Evolutionary conservation across 129 eudicot species (phyloP).

Genomic region (Tagetes patula): DNA sequence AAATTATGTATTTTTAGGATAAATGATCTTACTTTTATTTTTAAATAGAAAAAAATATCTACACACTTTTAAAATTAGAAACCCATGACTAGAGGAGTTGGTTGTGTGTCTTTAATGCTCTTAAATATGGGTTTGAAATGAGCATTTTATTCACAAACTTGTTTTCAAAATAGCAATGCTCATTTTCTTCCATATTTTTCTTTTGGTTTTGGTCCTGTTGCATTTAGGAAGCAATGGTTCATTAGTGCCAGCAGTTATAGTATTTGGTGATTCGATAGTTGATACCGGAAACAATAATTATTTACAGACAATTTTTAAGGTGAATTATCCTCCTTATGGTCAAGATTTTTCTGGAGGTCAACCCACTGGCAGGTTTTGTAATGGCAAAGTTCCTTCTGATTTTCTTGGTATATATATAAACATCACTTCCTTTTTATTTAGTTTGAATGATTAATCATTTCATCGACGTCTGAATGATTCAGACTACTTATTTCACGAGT

Average conservation of each 20-base stretch:
- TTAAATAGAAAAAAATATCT: neutral
- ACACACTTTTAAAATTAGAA: constrained; percentile 2
- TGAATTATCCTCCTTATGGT: constrained; percentile 84
- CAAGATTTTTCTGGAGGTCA: constrained; percentile 69
- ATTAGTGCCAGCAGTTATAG: constrained; percentile 56
- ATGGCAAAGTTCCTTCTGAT: constrained; percentile 88
- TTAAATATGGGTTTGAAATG: constrained; percentile 22
- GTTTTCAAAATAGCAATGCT: constrained; percentile 29
- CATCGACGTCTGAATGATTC: neutral
- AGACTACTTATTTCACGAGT: too few species aligned
- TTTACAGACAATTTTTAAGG: constrained; percentile 54
- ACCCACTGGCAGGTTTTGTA: constrained; percentile 79
- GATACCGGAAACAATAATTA: constrained; percentile 82
- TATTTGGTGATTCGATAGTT: constrained; percentile 79
- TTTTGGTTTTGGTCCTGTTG: constrained; percentile 12
- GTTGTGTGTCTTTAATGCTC: constrained; percentile 26
- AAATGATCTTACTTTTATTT: neutral
- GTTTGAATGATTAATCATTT: neutral
- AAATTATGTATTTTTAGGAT: neutral
- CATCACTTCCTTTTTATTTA: neutral
- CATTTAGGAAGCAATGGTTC: constrained; percentile 22
- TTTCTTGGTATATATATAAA: constrained; percentile 45
- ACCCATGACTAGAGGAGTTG: constrained; percentile 24
- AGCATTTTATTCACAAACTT: constrained; percentile 20
- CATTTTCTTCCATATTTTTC: constrained; percentile 19